A percentile compares a stretch with the other conserved stretches of the same genome.
Conservation (phyloP, 1,139 yeast species). For the Candida frijolesensis region DNA sequence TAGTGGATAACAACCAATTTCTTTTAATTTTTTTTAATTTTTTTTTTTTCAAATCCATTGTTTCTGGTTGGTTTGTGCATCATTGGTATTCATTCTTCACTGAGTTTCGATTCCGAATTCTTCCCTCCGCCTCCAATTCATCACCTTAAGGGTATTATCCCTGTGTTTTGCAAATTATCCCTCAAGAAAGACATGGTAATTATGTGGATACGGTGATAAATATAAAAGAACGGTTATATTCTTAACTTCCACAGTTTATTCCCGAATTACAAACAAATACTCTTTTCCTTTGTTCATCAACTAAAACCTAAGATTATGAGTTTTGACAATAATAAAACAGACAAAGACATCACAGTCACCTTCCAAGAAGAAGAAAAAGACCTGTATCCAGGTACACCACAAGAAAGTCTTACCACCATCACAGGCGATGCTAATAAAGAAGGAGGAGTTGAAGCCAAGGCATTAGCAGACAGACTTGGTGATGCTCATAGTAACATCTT, state of each 20-base stretch:
- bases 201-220: not conserved
- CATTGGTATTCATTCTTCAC: not conserved
- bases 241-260: not conserved
- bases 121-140: not conserved
- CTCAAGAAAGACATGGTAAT: too few relatives aligned
- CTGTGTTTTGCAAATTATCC: not conserved
- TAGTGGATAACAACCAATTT: not conserved
- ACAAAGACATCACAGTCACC: conserved; percentile 4
- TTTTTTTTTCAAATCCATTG: not conserved
- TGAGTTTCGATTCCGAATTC: conserved; percentile 3
- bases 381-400: conserved; percentile 12
- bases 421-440: conserved; percentile 3
- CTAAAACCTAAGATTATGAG: not conserved
- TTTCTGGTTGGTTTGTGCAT: not conserved
- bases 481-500: conserved; percentile 39
- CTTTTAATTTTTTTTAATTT: not conserved
- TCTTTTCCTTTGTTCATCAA: not conserved
- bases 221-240: not conserved
- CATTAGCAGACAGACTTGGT: conserved; percentile 35
- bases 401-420: conserved; percentile 11
- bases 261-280: not conserved
- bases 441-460: conserved; percentile 14
- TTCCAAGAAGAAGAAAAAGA: conserved; percentile 7
- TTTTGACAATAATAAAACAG: not conserved
- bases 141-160: not conserved